Conservation (phyloP, 2,329 filamentous ascomycete genomes). For the Colletotrichum camelliae region DNA sequence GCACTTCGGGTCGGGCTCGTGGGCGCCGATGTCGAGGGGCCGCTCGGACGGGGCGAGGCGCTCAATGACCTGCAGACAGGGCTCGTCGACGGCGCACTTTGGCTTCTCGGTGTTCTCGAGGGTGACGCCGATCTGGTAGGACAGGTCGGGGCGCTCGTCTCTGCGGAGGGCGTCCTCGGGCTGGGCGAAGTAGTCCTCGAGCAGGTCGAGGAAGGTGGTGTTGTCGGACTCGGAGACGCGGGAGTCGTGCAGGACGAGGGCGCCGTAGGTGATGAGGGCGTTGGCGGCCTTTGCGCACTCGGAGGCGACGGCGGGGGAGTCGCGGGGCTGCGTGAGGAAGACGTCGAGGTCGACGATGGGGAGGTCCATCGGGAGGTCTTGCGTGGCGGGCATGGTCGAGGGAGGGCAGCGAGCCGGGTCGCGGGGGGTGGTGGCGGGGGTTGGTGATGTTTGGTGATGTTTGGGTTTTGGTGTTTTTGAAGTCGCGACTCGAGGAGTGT, state of each 20-base stretch:
- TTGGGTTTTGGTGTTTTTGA: not conserved
- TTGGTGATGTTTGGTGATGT: not conserved
- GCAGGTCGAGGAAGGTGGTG: conserved; percentile 61
- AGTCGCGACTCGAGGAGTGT: not conserved
- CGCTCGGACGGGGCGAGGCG: conserved; percentile 60
- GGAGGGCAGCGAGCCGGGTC: not conserved
- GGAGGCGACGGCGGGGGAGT: conserved; percentile 48
- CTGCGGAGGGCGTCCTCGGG: conserved; percentile 47
- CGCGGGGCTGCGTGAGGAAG: conserved; percentile 51
- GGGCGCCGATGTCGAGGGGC: conserved; percentile 61
- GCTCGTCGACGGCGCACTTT: conserved; percentile 67
- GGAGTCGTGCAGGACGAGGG: conserved; percentile 64
- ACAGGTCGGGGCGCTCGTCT: conserved; percentile 63
- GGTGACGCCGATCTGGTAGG: conserved; percentile 67
- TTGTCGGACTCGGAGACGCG: conserved; percentile 63
- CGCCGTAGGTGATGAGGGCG: conserved; percentile 65
- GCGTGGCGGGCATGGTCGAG: conserved; percentile 26
- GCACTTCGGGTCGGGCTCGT: conserved; percentile 65
- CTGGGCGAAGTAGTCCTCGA: conserved; percentile 71
- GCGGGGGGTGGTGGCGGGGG: not conserved
- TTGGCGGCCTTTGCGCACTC: conserved; percentile 61
- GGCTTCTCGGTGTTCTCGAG: conserved; percentile 69
- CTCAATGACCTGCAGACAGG: conserved; percentile 61
- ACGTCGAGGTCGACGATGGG: conserved; percentile 65
- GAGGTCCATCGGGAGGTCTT: conserved; percentile 56